A percentile compares a stretch with the other conserved stretches of the same genome.
phyloP scores from a whole-genome alignment of 2,329 filamentous ascomycete genomes.

The Phaeosphaeria sp. region DNA sequence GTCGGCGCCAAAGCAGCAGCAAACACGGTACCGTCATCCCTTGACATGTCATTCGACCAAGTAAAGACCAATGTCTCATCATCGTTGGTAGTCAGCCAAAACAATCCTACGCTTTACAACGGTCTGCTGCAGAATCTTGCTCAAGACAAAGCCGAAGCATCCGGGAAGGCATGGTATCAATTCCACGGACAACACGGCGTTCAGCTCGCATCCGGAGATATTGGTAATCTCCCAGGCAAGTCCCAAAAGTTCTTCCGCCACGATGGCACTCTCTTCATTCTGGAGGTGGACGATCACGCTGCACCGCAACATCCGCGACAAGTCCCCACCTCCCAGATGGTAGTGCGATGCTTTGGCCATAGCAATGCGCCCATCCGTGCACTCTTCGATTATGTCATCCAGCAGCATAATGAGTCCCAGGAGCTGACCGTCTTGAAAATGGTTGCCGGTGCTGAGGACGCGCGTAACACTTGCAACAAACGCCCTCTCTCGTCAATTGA shows the following conservation, averaged over 20 bases:
- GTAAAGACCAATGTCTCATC: slow-evolving; percentile 7
- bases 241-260: slow-evolving; percentile 2
- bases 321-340: background rate
- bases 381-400: slow-evolving; percentile 2
- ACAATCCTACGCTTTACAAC: background rate
- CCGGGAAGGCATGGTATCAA: background rate
- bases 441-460: background rate
- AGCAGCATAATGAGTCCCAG: background rate
- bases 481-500: slow-evolving; percentile 12
- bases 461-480: background rate
- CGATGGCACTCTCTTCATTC: slow-evolving; percentile 2
- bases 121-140: slow-evolving; percentile 2
- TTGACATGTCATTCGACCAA: slow-evolving; percentile 3
- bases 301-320: background rate
- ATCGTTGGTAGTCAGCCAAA: slow-evolving; percentile 1
- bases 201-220: background rate
- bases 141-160: slow-evolving; percentile 1
- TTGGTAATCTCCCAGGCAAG: background rate
- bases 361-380: slow-evolving; percentile 5
- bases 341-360: slow-evolving; percentile 11
- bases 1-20: slow-evolving; percentile 5
- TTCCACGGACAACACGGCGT: slow-evolving; percentile 4
- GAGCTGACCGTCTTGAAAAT: slow-evolving; percentile 4
- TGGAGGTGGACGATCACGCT: background rate
- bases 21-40: slow-evolving; percentile 1